These are phyloP conservation scores for Aureobasidium leucospermi DNA, from an alignment of 2,329 filamentous ascomycete species.

Conservation along the genomic window DNA sequence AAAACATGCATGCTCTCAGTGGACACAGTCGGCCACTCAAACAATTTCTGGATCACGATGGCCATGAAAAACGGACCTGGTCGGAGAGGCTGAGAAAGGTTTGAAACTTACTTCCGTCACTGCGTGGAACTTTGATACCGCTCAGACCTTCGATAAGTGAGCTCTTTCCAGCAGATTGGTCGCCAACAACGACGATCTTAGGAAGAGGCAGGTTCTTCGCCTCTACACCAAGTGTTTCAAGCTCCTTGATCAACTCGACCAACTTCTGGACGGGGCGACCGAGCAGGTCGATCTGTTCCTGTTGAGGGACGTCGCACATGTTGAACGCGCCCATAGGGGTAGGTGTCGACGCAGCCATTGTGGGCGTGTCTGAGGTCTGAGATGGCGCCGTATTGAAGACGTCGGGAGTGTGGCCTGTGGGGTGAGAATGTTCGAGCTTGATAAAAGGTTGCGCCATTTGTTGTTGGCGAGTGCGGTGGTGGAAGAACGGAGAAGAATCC, in stretches of 20 bases:
- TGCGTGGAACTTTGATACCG: constrained; percentile 64
- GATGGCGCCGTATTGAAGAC: neutral
- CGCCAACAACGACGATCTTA: constrained; percentile 74
- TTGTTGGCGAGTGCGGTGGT: neutral
- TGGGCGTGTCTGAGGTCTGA: neutral
- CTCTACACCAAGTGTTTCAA: constrained; percentile 66
- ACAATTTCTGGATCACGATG: too few species aligned
- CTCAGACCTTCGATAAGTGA: constrained; percentile 45
- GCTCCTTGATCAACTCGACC: constrained; percentile 58
- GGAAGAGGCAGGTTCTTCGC: constrained; percentile 61
- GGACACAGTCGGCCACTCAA: too few species aligned
- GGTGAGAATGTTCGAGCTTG: neutral
- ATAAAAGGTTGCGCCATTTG: neutral
- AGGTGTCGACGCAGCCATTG: neutral
- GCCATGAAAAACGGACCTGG: too few species aligned
- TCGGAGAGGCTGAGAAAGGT: too few species aligned
- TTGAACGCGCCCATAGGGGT: neutral
- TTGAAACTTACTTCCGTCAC: constrained; percentile 45
- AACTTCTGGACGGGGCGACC: constrained; percentile 57
- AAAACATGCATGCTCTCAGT: too few species aligned
- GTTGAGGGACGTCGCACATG: neutral
- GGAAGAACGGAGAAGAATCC: neutral
- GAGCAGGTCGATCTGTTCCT: constrained; percentile 40
- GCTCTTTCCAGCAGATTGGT: constrained; percentile 79
- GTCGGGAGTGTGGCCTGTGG: neutral